Evolutionary conservation across 345 rosid species (phyloP).

Genomic region (Eucalyptus pauciflora): DNA sequence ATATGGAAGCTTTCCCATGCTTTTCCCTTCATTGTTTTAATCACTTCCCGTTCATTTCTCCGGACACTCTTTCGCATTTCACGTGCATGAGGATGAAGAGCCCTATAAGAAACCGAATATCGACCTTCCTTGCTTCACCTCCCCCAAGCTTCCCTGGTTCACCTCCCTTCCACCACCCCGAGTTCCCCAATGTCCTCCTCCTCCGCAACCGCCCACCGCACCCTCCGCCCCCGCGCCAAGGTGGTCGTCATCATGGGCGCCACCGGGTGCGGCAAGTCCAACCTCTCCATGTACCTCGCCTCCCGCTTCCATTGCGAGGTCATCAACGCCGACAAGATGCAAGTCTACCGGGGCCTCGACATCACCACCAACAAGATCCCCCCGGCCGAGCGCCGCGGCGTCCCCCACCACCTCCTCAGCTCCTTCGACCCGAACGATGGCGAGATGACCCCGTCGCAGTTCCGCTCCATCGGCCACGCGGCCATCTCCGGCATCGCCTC

Average conservation of each 20-base stretch:
- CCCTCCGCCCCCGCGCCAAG: conserved; percentile 14
- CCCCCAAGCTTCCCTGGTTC: no score
- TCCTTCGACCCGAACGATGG: conserved; percentile 15
- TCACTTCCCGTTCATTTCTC: no score
- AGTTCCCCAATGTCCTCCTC: not conserved
- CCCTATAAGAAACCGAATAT: no score
- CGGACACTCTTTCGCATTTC: no score
- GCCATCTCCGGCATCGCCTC: conserved; percentile 23
- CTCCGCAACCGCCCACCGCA: not conserved
- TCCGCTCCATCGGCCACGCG: conserved; percentile 30
- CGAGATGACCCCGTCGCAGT: conserved; percentile 38
- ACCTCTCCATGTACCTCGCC: conserved; percentile 74
- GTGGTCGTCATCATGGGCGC: conserved; percentile 70
- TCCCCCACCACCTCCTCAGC: conserved; percentile 77
- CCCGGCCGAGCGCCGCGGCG: conserved; percentile 28
- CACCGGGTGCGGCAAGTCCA: conserved; percentile 76
- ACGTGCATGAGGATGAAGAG: no score
- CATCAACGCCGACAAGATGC: conserved; percentile 88
- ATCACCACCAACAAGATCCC: conserved; percentile 76
- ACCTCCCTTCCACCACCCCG: no score
- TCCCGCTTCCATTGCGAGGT: conserved; percentile 31
- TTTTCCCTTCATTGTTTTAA: no score
- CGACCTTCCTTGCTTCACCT: no score
- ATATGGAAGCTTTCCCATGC: no score
- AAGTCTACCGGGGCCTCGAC: conserved; percentile 64